Percentiles rank a stretch among this genome's conserved stretches.
These are phyloP conservation scores for Penicillium sp. DNA, from an alignment of 2,329 filamentous ascomycete genomes.

Conservation along the genomic window DNA sequence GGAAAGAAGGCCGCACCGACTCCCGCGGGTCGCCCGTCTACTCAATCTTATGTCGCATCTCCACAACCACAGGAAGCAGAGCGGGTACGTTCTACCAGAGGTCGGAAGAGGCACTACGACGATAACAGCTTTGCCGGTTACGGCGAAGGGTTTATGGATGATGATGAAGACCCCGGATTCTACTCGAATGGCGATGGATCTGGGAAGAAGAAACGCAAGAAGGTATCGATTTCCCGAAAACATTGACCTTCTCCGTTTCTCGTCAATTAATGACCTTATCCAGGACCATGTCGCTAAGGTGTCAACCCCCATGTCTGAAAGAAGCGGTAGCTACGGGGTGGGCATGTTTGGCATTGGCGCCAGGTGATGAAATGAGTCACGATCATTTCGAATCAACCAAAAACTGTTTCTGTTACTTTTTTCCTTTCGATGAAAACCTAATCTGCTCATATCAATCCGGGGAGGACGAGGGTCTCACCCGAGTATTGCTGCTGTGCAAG, in stretches of 20 bases:
- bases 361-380: constrained; percentile 31
- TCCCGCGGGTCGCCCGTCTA: constrained; percentile 23
- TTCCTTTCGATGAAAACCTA: constrained; percentile 10
- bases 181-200: constrained; percentile 45
- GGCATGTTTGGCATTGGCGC: constrained; percentile 47
- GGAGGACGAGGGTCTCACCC: constrained; percentile 10
- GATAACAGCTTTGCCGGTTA: constrained; percentile 52
- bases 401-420: constrained; percentile 20
- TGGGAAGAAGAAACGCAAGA: constrained; percentile 49
- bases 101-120: constrained; percentile 50
- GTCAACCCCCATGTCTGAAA: constrained; percentile 39
- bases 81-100: constrained; percentile 42
- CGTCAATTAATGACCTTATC: background rate
- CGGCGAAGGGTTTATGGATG: constrained; percentile 50
- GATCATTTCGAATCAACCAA: constrained; percentile 19
- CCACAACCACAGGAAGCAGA: constrained; percentile 33
- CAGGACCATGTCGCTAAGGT: constrained; percentile 44
- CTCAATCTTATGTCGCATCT: constrained; percentile 29
- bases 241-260: background rate
- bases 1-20: constrained; percentile 31
- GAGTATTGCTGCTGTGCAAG: constrained; percentile 2
- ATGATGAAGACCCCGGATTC: constrained; percentile 44
- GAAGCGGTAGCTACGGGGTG: constrained; percentile 43
- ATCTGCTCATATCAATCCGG: constrained; percentile 12
- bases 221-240: constrained; percentile 32